phyloP scores from a whole-genome alignment of 2,329 filamentous ascomycete species.

The Blastomyces gilchristii region DNA sequence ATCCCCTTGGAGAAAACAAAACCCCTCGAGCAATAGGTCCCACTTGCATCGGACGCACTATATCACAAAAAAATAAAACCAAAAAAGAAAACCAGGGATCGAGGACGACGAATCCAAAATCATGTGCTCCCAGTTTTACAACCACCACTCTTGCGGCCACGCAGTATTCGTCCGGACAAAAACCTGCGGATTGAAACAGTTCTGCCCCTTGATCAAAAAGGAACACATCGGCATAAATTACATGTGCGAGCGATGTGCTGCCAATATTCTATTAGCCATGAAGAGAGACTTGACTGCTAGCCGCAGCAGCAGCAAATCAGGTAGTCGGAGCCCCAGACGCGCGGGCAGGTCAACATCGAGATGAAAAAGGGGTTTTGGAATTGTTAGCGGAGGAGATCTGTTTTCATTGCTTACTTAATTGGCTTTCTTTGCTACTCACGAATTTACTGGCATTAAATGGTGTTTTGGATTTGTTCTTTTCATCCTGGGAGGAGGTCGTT shows the following conservation, averaged over 20 bases:
- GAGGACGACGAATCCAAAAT: neutral
- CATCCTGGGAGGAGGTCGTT: neutral
- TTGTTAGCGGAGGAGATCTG: too few relatives aligned
- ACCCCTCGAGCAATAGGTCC: neutral
- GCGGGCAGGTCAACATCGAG: neutral
- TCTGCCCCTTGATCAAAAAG: constrained; percentile 11
- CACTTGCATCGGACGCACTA: neutral
- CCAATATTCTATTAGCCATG: constrained; percentile 12
- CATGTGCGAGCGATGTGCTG: constrained; percentile 15
- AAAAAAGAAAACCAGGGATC: too few relatives aligned
- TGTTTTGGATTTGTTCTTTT: neutral
- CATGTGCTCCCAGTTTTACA: constrained; percentile 15
- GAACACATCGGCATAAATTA: constrained; percentile 6
- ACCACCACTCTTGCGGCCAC: constrained; percentile 14
- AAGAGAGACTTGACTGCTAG: constrained; percentile 1
- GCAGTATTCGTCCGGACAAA: constrained; percentile 13
- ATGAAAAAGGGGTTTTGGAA: neutral
- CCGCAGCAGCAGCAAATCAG: neutral
- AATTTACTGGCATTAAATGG: neutral
- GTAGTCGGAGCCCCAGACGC: neutral
- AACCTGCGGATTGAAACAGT: constrained; percentile 15
- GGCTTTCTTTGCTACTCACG: neutral
- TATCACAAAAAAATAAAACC: neutral
- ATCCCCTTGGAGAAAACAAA: neutral
- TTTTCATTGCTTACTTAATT: neutral